Evolutionary conservation across 768 basidiomycete species (phyloP).

Genomic region (Serendipita indica): DNA sequence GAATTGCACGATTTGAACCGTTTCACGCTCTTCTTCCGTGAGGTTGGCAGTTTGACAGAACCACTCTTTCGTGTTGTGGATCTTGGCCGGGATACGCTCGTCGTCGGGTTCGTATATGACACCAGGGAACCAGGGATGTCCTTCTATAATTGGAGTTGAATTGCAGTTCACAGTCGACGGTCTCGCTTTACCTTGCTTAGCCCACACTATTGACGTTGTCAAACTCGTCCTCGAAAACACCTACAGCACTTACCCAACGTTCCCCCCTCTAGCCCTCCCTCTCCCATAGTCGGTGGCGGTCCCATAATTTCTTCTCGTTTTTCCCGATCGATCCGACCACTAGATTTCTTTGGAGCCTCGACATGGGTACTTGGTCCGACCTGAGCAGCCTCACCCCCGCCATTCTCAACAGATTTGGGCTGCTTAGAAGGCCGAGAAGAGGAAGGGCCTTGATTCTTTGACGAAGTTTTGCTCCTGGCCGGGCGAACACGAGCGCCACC

Average conservation of each 20-base stretch:
- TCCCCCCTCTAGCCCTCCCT: constrained; percentile 24
- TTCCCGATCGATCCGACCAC: constrained; percentile 24
- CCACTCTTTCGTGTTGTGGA: constrained; percentile 20
- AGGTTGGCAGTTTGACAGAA: constrained; percentile 15
- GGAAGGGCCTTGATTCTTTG: constrained; percentile 10
- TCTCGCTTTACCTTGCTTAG: constrained; percentile 42
- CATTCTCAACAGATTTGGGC: too few relatives aligned
- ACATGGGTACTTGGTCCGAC: constrained; percentile 6
- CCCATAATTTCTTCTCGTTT: constrained; percentile 29
- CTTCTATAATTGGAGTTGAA: constrained; percentile 29
- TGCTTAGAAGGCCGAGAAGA: constrained; percentile 4
- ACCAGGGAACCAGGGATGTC: constrained; percentile 82
- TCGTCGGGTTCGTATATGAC: constrained; percentile 55
- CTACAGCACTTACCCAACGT: constrained; percentile 43
- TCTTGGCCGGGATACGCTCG: constrained; percentile 33
- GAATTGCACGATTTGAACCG: constrained; percentile 58
- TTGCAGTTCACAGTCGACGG: not conserved
- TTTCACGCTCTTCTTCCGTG: constrained; percentile 26
- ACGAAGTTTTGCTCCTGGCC: constrained; percentile 11
- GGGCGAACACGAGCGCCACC: not conserved
- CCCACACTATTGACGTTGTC: constrained; percentile 48
- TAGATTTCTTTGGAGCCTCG: constrained; percentile 17
- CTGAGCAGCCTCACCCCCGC: not conserved
- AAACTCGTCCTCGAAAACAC: constrained; percentile 9
- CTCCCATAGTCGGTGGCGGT: constrained; percentile 5